Conservation (phyloP, 345 rosid genomes). For the Turnera subulata region DNA sequence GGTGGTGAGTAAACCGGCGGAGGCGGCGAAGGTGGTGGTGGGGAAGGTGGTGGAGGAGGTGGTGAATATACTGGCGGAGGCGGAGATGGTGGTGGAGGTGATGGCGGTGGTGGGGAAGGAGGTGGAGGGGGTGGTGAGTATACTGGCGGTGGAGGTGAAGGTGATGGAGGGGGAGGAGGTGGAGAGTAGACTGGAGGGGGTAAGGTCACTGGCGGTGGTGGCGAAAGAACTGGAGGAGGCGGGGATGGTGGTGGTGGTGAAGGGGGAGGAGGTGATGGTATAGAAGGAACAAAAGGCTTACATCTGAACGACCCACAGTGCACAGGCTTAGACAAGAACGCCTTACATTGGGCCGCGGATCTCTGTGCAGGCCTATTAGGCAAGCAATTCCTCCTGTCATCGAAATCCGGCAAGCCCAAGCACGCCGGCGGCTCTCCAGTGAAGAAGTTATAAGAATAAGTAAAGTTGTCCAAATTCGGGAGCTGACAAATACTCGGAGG, state of each 20-base stretch:
- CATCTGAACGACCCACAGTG: slow-evolving; percentile 65
- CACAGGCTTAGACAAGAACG: slow-evolving; percentile 60
- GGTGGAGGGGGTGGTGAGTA: slow-evolving; percentile 19
- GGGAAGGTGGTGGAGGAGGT: slow-evolving; percentile 21
- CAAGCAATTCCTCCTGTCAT: slow-evolving; percentile 18
- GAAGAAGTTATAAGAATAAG: slow-evolving; percentile 22
- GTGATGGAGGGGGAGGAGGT: slow-evolving; percentile 23
- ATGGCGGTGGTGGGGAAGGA: slow-evolving; percentile 21
- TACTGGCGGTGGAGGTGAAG: slow-evolving; percentile 18
- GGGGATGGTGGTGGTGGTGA: slow-evolving; percentile 41
- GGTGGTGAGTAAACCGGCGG: slow-evolving; percentile 11
- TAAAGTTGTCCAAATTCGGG: slow-evolving; percentile 24
- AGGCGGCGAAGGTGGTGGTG: slow-evolving; percentile 19
- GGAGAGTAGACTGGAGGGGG: slow-evolving; percentile 22
- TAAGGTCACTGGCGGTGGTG: slow-evolving; percentile 7
- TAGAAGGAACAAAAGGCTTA: slow-evolving; percentile 51
- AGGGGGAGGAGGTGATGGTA: slow-evolving; percentile 64
- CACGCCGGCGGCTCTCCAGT: slow-evolving; percentile 24
- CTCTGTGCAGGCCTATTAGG: slow-evolving; percentile 12
- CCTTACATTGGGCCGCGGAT: slow-evolving; percentile 45
- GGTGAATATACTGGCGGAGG: slow-evolving; percentile 27
- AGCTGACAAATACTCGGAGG: slow-evolving; percentile 22
- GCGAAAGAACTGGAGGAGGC: neutral
- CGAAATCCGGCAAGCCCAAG: slow-evolving; percentile 9
- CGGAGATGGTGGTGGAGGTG: slow-evolving; percentile 17